Conservation (phyloP, 2,329 filamentous ascomycete genomes). For the Ophiostoma pallidulum region DNA sequence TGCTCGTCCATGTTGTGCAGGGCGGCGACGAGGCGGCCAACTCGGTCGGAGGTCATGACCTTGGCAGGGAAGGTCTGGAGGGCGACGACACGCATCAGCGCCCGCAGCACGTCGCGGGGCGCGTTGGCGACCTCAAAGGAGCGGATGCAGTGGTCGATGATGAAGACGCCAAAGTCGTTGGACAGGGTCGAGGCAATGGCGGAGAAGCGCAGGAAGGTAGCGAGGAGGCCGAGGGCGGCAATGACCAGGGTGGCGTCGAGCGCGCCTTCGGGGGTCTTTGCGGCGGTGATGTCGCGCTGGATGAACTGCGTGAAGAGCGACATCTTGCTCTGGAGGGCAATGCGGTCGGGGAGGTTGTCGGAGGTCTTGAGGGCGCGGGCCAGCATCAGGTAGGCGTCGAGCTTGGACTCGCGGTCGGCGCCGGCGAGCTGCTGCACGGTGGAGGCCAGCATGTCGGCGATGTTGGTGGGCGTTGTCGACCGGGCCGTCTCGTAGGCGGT, state of each 20-base stretch:
- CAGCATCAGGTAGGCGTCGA: conserved; percentile 82
- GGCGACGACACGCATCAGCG: conserved; percentile 70
- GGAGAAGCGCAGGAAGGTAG: conserved; percentile 65
- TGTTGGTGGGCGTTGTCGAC: conserved; percentile 41
- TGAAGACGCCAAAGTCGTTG: conserved; percentile 68
- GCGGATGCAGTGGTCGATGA: conserved; percentile 71
- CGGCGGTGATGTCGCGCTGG: conserved; percentile 60
- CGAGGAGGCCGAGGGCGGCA: conserved; percentile 68
- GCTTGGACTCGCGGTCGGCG: conserved; percentile 57
- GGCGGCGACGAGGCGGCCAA: conserved; percentile 59
- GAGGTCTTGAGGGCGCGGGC: conserved; percentile 69
- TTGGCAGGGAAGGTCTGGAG: conserved; percentile 69
- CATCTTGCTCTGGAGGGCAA: conserved; percentile 67
- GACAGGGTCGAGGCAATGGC: conserved; percentile 62
- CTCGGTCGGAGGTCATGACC: conserved; percentile 62
- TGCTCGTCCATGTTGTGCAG: conserved; percentile 65
- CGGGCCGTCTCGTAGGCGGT: conserved; percentile 27
- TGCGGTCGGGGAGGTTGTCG: conserved; percentile 67
- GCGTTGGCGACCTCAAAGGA: conserved; percentile 58
- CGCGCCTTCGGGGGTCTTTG: conserved; percentile 45
- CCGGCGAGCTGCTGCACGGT: conserved; percentile 72
- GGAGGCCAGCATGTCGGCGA: conserved; percentile 76
- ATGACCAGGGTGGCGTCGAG: conserved; percentile 62
- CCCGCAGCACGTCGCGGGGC: conserved; percentile 69
- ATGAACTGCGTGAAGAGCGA: conserved; percentile 71